These are phyloP conservation scores for Rhizoctonia solani DNA, from an alignment of 1,284 basidiomycete genomes.

Conservation along the genomic window DNA sequence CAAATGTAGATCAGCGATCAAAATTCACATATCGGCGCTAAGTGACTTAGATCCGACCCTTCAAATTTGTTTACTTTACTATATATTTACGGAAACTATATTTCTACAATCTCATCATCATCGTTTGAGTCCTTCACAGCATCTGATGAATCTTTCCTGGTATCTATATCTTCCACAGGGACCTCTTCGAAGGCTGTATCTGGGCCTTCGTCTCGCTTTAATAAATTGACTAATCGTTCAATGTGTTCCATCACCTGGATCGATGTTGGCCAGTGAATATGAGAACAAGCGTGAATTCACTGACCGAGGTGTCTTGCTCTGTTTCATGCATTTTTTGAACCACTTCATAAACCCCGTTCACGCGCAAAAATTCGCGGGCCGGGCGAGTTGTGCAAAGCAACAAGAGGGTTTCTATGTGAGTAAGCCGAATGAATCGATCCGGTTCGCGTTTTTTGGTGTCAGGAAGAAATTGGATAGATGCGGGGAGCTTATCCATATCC, in stretches of 20 bases:
- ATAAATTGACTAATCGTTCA: slow-evolving; percentile 71
- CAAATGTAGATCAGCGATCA: slow-evolving; percentile 13
- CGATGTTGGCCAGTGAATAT: not conserved
- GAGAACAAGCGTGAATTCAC: not conserved
- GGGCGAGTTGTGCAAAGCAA: slow-evolving; percentile 87
- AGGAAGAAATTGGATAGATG: slow-evolving; percentile 86
- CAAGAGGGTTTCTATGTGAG: slow-evolving; percentile 86
- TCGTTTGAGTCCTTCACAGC: too few species aligned
- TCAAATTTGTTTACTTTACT: too few species aligned
- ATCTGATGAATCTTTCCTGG: too few species aligned
- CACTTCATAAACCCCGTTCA: slow-evolving; percentile 86
- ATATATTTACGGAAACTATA: too few species aligned
- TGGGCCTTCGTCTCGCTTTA: slow-evolving; percentile 70
- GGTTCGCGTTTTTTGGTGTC: slow-evolving; percentile 82
- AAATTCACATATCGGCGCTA: slow-evolving; percentile 16
- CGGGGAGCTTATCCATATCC: slow-evolving; percentile 88
- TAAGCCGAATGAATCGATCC: slow-evolving; percentile 79
- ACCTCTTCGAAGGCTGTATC: slow-evolving; percentile 47
- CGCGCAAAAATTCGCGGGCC: slow-evolving; percentile 81
- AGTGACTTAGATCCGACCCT: not conserved
- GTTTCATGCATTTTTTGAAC: slow-evolving; percentile 78
- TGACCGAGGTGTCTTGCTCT: slow-evolving; percentile 52
- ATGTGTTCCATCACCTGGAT: slow-evolving; percentile 64
- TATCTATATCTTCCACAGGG: not conserved
- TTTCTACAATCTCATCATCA: slow-evolving; percentile 36